Conservation (phyloP, 208 protist genomes). For the Leishmania guyanensis region DNA sequence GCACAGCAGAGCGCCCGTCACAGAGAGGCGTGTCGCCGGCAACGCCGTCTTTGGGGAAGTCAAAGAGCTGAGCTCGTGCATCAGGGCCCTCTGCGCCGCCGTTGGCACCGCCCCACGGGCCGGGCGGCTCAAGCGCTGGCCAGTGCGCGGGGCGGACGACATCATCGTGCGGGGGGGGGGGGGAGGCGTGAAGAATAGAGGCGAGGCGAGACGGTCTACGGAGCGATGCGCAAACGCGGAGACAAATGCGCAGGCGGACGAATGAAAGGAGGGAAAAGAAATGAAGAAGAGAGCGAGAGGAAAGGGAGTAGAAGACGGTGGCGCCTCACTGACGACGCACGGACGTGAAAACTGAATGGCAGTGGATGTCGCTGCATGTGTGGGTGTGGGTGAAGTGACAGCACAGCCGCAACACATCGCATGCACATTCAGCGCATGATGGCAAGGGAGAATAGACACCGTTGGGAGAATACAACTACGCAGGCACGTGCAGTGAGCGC, state of each 20-base stretch:
- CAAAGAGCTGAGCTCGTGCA: slow-evolving; percentile 15
- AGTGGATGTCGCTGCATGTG: neutral
- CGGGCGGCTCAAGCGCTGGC: slow-evolving; percentile 2
- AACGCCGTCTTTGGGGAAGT: neutral
- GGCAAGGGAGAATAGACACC: neutral
- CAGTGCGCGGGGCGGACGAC: neutral
- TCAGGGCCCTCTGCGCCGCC: slow-evolving; percentile 21
- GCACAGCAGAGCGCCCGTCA: neutral
- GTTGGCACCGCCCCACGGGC: slow-evolving; percentile 18
- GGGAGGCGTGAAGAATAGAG: neutral
- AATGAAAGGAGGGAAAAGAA: neutral
- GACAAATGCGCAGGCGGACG: neutral
- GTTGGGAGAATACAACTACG: neutral
- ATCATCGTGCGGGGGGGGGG: neutral
- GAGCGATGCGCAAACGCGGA: neutral
- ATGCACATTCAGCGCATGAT: neutral
- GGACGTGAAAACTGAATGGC: neutral
- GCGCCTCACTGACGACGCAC: neutral
- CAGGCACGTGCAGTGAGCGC: neutral
- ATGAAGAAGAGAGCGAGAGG: neutral
- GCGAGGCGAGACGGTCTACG: neutral
- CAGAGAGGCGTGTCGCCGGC: neutral
- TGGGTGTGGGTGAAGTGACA: neutral
- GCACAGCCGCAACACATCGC: neutral
- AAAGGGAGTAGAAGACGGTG: neutral